Percentiles rank a stretch among this genome's conserved stretches.
Conservation (phyloP, 371 early-diverging fungal species). For the Mucor circinelloides region DNA sequence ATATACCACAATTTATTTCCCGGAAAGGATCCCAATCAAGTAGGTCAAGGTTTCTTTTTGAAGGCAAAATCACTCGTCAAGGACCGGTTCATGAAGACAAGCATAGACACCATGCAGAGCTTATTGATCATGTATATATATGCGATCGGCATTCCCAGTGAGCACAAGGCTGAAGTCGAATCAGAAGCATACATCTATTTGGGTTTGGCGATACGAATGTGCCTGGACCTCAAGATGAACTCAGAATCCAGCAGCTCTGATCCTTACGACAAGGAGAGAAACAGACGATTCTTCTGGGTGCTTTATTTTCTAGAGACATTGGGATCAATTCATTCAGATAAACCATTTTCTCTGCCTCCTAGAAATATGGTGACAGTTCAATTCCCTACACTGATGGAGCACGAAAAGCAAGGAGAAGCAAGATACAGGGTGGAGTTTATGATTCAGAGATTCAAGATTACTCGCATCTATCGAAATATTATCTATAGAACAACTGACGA, state of each 20-base stretch:
- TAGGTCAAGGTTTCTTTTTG: slow-evolving; percentile 43
- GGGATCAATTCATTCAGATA: slow-evolving; percentile 46
- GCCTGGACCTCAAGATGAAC: slow-evolving; percentile 43
- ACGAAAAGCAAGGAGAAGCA: slow-evolving; percentile 30
- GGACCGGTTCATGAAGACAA: slow-evolving; percentile 38
- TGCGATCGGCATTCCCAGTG: slow-evolving; percentile 42
- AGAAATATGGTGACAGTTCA: slow-evolving; percentile 29
- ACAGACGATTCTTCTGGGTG: slow-evolving; percentile 41
- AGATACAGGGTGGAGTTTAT: slow-evolving; percentile 46
- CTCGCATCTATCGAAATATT: slow-evolving; percentile 45
- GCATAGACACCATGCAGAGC: slow-evolving; percentile 44
- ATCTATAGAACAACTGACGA: slow-evolving; percentile 32
- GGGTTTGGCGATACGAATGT: slow-evolving; percentile 53
- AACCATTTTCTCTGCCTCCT: slow-evolving; percentile 40
- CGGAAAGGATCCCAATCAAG: slow-evolving; percentile 47
- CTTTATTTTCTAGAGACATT: slow-evolving; percentile 48
- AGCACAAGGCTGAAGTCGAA: slow-evolving; percentile 29
- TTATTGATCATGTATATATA: slow-evolving; percentile 54
- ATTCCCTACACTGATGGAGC: slow-evolving; percentile 29
- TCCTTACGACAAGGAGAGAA: slow-evolving; percentile 23
- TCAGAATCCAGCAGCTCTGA: slow-evolving; percentile 23
- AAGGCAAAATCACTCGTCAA: slow-evolving; percentile 38
- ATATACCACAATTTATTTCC: slow-evolving; percentile 47
- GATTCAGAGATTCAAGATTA: slow-evolving; percentile 42
- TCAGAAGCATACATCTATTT: slow-evolving; percentile 53